Conservation (phyloP, 2,329 filamentous ascomycete species). For the Microthyrium microscopicum region DNA sequence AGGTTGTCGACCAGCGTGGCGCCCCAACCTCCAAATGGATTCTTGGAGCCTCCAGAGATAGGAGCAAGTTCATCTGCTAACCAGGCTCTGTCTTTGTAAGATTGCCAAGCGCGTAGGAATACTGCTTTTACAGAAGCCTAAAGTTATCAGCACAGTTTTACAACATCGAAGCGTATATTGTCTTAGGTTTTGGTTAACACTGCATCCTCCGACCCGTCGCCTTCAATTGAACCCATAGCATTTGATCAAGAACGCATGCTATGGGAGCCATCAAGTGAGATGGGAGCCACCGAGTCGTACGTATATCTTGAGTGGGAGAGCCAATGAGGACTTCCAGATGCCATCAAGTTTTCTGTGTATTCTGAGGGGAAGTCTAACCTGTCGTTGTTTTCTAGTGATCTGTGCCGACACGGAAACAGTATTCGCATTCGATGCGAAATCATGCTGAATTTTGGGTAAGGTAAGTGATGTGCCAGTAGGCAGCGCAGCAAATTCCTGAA, state of each 20-base stretch:
- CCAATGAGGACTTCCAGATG: no score
- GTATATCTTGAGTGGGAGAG: neutral
- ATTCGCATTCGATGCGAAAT: neutral
- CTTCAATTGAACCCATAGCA: neutral
- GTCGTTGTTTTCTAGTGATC: neutral
- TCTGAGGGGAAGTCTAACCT: neutral
- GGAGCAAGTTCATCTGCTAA: conserved; percentile 46
- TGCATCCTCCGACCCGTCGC: neutral
- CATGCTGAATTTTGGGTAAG: conserved; percentile 2
- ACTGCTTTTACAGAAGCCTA: conserved; percentile 18
- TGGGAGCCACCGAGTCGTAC: neutral
- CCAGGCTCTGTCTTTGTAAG: conserved; percentile 48
- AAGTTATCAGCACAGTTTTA: no score
- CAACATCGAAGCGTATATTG: no score
- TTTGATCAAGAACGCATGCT: neutral
- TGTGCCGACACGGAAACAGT: neutral
- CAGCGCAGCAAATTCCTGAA: neutral
- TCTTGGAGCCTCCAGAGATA: conserved; percentile 32
- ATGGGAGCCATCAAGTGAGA: neutral
- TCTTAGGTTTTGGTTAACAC: no score
- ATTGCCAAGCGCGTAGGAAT: conserved; percentile 30
- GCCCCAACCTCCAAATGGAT: conserved; percentile 50
- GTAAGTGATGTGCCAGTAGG: neutral
- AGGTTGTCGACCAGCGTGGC: conserved; percentile 46
- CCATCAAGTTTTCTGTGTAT: neutral